A percentile compares a stretch with the other conserved stretches of the same genome.
Evolutionary conservation across 257 asterid species (phyloP).

Genomic region (Capsicum rhomboideum): DNA sequence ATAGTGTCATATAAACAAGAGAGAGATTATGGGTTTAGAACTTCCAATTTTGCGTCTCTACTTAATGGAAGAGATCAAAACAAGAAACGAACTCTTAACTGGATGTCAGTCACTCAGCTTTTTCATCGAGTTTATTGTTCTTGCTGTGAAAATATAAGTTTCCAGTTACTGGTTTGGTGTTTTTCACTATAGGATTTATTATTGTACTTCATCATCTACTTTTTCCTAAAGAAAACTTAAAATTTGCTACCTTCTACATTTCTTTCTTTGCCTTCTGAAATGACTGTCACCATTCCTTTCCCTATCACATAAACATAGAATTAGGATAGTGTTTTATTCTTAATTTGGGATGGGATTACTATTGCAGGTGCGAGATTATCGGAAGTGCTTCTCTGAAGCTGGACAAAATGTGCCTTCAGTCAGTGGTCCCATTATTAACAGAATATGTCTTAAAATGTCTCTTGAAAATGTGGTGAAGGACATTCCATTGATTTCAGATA

Average conservation of each 20-base stretch:
- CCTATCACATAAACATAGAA: neutral
- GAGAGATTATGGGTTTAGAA: neutral
- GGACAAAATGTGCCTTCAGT: conserved; percentile 34
- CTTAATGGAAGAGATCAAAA: neutral
- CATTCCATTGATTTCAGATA: conserved; percentile 71
- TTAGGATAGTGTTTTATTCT: neutral
- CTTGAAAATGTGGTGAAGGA: conserved; percentile 93
- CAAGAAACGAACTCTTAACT: neutral
- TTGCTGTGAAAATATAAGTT: neutral
- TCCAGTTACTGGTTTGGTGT: neutral
- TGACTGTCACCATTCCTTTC: neutral
- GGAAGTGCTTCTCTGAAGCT: conserved; percentile 56
- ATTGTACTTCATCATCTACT: neutral
- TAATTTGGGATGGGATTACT: neutral
- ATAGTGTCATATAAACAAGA: neutral
- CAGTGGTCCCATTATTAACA: conserved; percentile 45
- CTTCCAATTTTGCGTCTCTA: neutral
- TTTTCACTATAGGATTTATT: neutral
- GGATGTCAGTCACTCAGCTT: neutral
- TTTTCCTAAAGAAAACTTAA: neutral
- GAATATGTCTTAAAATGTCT: conserved; percentile 73
- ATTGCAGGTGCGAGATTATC: conserved; percentile 79
- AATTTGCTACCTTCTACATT: neutral
- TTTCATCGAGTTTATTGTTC: neutral
- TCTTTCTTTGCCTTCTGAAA: neutral